phyloP scores from a whole-genome alignment of 176 grass and related monocot species.

The Elaeis guineensis region DNA sequence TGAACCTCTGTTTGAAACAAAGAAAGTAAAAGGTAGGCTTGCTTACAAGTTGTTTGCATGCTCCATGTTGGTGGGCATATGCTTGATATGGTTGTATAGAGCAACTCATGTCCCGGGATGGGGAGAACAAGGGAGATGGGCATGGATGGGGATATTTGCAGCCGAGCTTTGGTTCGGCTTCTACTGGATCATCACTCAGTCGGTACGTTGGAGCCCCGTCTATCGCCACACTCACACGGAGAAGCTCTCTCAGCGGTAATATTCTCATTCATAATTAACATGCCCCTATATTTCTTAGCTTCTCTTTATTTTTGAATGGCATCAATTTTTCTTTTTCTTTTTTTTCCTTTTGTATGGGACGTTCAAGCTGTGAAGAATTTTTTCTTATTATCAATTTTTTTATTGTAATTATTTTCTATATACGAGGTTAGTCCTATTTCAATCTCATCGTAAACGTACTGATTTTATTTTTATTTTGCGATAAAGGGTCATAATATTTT shows the following conservation, averaged over 20 bases:
- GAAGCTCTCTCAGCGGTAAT: constrained; percentile 36
- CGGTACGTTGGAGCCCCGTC: constrained; percentile 52
- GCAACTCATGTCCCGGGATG: constrained; percentile 36
- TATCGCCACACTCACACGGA: constrained; percentile 48
- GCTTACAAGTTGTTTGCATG: constrained; percentile 47
- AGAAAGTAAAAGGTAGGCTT: constrained; percentile 24
- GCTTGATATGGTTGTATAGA: constrained; percentile 56
- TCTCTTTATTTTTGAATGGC: too few species aligned
- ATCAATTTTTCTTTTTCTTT: too few species aligned
- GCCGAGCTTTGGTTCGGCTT: constrained; percentile 70
- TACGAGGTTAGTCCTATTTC: too few species aligned
- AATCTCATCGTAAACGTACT: too few species aligned
- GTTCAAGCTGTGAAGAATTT: too few species aligned
- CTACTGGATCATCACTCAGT: constrained; percentile 73
- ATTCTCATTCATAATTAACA: background rate
- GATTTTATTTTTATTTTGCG: too few species aligned
- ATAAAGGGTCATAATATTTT: too few species aligned
- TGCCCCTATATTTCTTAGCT: too few species aligned
- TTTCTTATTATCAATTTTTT: too few species aligned
- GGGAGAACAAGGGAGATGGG: constrained; percentile 39
- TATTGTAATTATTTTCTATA: too few species aligned
- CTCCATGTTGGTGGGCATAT: constrained; percentile 37
- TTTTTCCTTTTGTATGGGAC: too few species aligned
- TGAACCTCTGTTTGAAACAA: constrained; percentile 32
- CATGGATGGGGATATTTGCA: constrained; percentile 33